Evolutionary conservation across 805 yeast species (phyloP), one percentile per base, ranked within the genome.

Genomic region (Yarrowia porcina): DNA sequence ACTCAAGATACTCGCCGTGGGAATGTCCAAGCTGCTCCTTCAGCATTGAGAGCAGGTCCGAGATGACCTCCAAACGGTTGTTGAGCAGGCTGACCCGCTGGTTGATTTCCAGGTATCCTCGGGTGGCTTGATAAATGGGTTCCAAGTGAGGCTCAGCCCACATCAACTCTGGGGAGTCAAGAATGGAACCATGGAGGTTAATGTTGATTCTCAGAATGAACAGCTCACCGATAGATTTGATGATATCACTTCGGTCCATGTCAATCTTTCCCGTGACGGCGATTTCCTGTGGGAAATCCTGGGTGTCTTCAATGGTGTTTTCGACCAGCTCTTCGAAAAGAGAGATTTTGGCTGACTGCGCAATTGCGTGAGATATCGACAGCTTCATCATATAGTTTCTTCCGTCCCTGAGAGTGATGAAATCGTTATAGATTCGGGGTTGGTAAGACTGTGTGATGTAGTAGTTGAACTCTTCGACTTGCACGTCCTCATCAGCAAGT

Each of bases 111-210:
- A 94, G 75, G 74, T 93, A 93, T 0, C 97, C 97, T 73, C 98
- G 83, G 2, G 96, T 91, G 0, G 98, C 97, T 74, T 92, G 97
- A 75, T 94, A 94, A 61, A 93, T 91, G 1, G 99, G 99, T 72
- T 94, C 99, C 65, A 94, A 79, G 71, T 92, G 97, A 1, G 99
- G 99, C 73, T 94, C 98, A 0, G 97, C 85, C 99, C 99, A 94
- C 97, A 94, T 91, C 64, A 94, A 83, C 74, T 94, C 99, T 1
- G 99, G 99, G 1, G 97, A 89, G 73, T 94, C 99, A 65, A 94
- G 78, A 27, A 94, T 96, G 17, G 80, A 76, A 18, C 81, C 81
- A 59, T 77, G 81, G 63, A 77, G 66, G 63, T 77, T 77, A 66
- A 77, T 74, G 64, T 76, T 67, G 65, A 78, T 78, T 20, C 81